Percentiles rank a stretch among this genome's conserved stretches.
These are phyloP conservation scores for Ceratocystis papillata DNA, from an alignment of 2,329 filamentous ascomycete species.

Conservation along the genomic window DNA sequence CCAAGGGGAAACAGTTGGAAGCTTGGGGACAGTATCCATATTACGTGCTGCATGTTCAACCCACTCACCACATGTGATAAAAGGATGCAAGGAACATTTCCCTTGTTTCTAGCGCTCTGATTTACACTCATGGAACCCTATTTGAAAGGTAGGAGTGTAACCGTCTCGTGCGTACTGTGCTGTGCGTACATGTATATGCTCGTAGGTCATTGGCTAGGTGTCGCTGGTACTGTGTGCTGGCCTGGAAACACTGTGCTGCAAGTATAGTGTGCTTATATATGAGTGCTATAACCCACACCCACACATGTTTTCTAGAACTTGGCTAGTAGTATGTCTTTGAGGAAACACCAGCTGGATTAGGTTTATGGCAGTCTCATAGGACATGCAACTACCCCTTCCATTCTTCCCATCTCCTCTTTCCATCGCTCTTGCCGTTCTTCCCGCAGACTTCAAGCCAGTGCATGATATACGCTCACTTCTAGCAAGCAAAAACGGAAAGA, in stretches of 20 bases:
- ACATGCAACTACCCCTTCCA: neutral
- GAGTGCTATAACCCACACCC: neutral
- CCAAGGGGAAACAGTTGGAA: too few relatives aligned
- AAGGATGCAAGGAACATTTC: conserved; percentile 13
- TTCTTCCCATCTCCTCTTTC: neutral
- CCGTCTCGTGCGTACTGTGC: neutral
- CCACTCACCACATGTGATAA: too few relatives aligned
- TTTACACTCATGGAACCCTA: neutral
- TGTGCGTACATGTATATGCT: neutral
- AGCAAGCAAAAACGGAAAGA: neutral
- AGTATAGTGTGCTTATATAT: neutral
- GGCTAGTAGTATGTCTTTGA: neutral
- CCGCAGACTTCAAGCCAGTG: neutral
- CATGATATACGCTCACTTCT: neutral
- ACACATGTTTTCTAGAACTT: neutral
- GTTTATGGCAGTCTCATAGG: neutral
- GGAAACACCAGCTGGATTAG: neutral
- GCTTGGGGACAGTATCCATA: too few relatives aligned
- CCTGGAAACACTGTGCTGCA: neutral
- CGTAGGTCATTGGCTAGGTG: neutral
- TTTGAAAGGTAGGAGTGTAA: neutral
- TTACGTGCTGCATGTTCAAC: too few relatives aligned
- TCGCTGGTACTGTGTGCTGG: neutral
- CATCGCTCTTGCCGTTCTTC: neutral
- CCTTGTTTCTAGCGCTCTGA: conserved; percentile 5